These are phyloP conservation scores for Fusarium sp. DNA, from an alignment of 2,329 filamentous ascomycete genomes.

Conservation along the genomic window DNA sequence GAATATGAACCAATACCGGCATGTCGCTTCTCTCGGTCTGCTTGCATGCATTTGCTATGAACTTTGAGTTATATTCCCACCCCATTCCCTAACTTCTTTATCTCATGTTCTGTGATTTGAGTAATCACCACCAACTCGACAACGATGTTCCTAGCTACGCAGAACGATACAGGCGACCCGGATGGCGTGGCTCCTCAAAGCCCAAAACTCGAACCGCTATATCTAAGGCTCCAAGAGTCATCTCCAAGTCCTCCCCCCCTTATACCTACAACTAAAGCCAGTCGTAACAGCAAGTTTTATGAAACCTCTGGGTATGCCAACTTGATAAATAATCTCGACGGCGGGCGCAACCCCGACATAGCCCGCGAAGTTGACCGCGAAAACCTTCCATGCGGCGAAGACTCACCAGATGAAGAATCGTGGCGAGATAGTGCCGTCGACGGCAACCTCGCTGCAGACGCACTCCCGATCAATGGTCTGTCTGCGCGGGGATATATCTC, in stretches of 20 bases:
- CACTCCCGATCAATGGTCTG: slow-evolving; percentile 31
- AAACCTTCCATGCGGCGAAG: slow-evolving; percentile 61
- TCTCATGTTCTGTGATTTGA: slow-evolving; percentile 39
- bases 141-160: slow-evolving; percentile 51
- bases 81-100: no score
- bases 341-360: slow-evolving; percentile 73
- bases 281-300: slow-evolving; percentile 60
- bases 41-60: no score
- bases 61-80: no score
- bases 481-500: slow-evolving; percentile 13
- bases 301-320: slow-evolving; percentile 73
- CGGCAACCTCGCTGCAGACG: slow-evolving; percentile 45
- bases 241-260: slow-evolving; percentile 50
- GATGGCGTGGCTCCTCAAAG: slow-evolving; percentile 57
- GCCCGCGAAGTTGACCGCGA: slow-evolving; percentile 66
- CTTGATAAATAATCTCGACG: slow-evolving; percentile 72
- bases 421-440: slow-evolving; percentile 20
- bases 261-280: slow-evolving; percentile 53
- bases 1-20: no score
- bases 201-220: slow-evolving; percentile 49
- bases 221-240: slow-evolving; percentile 47
- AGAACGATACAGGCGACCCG: slow-evolving; percentile 56
- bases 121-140: slow-evolving; percentile 43
- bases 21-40: no score
- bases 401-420: slow-evolving; percentile 37